Evolutionary conservation across 495 filamentous ascomycete genomes (phyloP).

Genomic region (Podospora pseudopauciseta): DNA sequence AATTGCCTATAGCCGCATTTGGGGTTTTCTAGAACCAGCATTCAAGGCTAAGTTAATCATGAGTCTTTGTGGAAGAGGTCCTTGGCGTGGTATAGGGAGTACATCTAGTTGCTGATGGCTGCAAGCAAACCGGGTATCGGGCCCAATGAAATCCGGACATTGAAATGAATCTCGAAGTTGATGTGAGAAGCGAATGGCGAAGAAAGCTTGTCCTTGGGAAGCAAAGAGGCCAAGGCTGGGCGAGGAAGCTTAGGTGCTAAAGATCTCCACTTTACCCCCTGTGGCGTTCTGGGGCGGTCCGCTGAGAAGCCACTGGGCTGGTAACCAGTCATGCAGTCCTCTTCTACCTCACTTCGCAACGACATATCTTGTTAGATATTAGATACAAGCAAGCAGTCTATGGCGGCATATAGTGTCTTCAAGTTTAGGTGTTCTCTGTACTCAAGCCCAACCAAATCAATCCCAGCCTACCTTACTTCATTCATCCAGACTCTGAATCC

Average conservation of each 20-base stretch:
- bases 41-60: neutral
- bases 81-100: neutral
- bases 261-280: neutral
- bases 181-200: neutral
- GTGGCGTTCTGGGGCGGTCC: neutral
- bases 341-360: neutral
- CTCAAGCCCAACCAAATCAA: too few species aligned
- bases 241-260: slow-evolving; percentile 5
- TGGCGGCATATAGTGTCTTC: neutral
- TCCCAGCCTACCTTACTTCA: neutral
- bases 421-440: neutral
- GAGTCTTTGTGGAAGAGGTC: neutral
- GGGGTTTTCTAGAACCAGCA: neutral
- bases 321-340: neutral
- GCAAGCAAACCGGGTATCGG: neutral
- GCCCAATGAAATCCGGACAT: neutral
- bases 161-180: neutral
- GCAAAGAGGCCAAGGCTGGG: slow-evolving; percentile 8
- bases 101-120: neutral
- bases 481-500: slow-evolving; percentile 2
- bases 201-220: slow-evolving; percentile 5
- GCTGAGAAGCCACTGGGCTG: slow-evolving; percentile 6
- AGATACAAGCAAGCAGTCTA: neutral
- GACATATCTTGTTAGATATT: neutral
- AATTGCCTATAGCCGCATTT: neutral